Evolutionary conservation across 768 basidiomycete species (phyloP).

Genomic region (Lenzites betulinus): DNA sequence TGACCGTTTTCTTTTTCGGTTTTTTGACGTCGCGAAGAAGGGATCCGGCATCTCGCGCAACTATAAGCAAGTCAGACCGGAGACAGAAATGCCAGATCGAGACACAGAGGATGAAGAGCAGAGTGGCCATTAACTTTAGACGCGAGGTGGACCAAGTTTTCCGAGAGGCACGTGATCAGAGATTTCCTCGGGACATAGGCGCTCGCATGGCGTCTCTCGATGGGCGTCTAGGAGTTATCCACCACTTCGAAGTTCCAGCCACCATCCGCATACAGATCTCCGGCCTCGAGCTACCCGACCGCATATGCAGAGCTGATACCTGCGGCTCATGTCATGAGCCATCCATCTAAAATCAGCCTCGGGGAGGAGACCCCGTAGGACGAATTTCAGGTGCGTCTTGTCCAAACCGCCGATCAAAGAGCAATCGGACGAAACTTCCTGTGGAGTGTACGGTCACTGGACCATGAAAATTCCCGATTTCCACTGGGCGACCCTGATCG

Average conservation of each 20-base stretch:
- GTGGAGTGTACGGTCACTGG: background rate
- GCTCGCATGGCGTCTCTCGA: too few species aligned
- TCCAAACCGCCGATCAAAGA: background rate
- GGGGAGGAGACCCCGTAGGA: too few species aligned
- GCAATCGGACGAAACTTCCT: background rate
- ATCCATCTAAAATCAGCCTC: too few species aligned
- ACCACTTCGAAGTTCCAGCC: too few species aligned
- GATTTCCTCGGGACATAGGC: background rate
- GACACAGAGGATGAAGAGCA: background rate
- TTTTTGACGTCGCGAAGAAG: constrained; percentile 70
- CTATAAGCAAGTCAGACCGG: background rate
- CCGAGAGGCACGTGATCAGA: background rate
- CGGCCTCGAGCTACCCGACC: too few species aligned
- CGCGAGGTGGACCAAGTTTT: constrained; percentile 5
- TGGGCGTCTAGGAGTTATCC: too few species aligned
- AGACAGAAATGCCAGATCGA: background rate
- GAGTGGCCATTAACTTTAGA: background rate
- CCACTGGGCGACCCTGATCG: background rate
- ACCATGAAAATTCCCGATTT: background rate
- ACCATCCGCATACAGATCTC: too few species aligned
- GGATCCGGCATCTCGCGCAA: constrained; percentile 71
- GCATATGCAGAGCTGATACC: too few species aligned
- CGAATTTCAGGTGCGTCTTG: background rate
- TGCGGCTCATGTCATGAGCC: too few species aligned
- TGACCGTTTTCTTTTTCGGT: constrained; percentile 62